phyloP scores from a whole-genome alignment of 768 basidiomycete genomes.

The Astraeus odoratus region DNA sequence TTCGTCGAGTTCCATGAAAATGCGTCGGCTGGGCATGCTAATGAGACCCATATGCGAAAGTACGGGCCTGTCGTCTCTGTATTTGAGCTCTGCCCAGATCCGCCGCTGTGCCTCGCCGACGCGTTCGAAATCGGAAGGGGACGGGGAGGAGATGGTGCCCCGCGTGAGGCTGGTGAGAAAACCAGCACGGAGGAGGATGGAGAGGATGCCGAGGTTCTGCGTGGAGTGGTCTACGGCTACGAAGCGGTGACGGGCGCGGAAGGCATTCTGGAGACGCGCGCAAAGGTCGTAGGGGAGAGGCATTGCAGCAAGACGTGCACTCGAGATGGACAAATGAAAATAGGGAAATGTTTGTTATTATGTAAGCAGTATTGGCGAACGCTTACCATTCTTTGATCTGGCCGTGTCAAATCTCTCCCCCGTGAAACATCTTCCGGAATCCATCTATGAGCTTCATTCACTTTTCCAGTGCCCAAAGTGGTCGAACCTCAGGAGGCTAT shows the following conservation, averaged over 20 bases:
- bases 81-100: slow-evolving; percentile 94
- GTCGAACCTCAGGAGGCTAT: too few relatives aligned
- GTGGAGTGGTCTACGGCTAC: slow-evolving; percentile 77
- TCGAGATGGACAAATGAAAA: not conserved
- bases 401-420: too few relatives aligned
- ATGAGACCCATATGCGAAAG: slow-evolving; percentile 74
- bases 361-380: too few relatives aligned
- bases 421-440: too few relatives aligned
- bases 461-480: too few relatives aligned
- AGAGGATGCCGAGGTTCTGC: slow-evolving; percentile 88
- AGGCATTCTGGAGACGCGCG: slow-evolving; percentile 87
- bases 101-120: slow-evolving; percentile 62
- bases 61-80: slow-evolving; percentile 84
- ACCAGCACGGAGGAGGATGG: slow-evolving; percentile 86
- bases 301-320: slow-evolving; percentile 16
- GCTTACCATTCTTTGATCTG: too few relatives aligned
- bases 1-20: slow-evolving; percentile 69
- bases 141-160: slow-evolving; percentile 60
- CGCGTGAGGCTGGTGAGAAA: slow-evolving; percentile 80
- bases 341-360: not conserved
- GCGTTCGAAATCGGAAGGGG: slow-evolving; percentile 53
- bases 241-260: slow-evolving; percentile 74
- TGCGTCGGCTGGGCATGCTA: slow-evolving; percentile 74
- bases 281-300: slow-evolving; percentile 81
- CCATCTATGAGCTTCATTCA: too few relatives aligned